phyloP scores from a whole-genome alignment of 352 stramenopile genomes.

The Pythium periplocum region DNA sequence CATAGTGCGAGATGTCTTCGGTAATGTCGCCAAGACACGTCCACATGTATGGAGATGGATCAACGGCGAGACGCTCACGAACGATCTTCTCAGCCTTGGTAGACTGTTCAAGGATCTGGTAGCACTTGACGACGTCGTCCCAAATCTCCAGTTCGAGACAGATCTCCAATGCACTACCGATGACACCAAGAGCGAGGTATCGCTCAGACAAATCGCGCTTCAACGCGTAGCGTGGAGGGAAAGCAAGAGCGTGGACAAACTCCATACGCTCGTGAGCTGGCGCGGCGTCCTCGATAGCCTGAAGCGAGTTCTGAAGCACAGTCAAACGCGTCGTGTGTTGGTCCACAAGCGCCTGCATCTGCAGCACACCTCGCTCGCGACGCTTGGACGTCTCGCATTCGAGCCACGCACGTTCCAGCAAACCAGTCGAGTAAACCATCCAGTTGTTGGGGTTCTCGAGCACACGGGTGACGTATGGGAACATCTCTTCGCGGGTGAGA shows the following conservation, averaged over 20 bases:
- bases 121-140: constrained; percentile 96
- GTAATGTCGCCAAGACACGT: constrained; percentile 91
- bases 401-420: constrained; percentile 92
- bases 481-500: constrained; percentile 94
- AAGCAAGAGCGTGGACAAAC: constrained; percentile 91
- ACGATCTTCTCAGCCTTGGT: constrained; percentile 89
- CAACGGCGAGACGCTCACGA: constrained; percentile 74
- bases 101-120: constrained; percentile 89
- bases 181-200: constrained; percentile 89
- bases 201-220: constrained; percentile 91
- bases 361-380: constrained; percentile 91
- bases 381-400: constrained; percentile 92
- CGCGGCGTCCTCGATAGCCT: constrained; percentile 87
- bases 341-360: constrained; percentile 96
- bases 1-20: constrained; percentile 85
- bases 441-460: constrained; percentile 93
- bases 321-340: constrained; percentile 93
- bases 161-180: constrained; percentile 88
- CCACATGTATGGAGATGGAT: constrained; percentile 91
- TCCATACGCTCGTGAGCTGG: constrained; percentile 86
- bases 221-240: constrained; percentile 91
- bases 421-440: constrained; percentile 94
- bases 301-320: constrained; percentile 81
- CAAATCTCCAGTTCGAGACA: constrained; percentile 95
- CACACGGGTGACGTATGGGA: constrained; percentile 91